phyloP scores from a whole-genome alignment of 345 rosid genomes.

The Erucastrum elatum region DNA sequence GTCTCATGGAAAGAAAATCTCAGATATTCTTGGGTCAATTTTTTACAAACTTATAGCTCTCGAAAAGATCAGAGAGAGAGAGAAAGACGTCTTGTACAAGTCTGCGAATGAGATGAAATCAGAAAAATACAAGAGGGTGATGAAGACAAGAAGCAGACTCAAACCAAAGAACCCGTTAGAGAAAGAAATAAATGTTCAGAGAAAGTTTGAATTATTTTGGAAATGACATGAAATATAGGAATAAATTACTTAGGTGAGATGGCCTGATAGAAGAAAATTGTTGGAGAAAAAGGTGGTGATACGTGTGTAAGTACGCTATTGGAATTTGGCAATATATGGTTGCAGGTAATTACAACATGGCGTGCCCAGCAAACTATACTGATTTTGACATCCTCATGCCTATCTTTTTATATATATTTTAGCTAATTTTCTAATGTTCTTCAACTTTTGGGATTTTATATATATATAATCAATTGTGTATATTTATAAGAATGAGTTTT shows the following conservation, averaged over 20 bases:
- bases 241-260: not conserved
- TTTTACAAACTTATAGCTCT: constrained; percentile 5
- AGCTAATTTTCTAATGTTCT: not conserved
- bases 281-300: constrained; percentile 1
- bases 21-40: not conserved
- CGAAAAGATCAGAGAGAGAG: not conserved
- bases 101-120: constrained; percentile 13
- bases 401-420: not conserved
- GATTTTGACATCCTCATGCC: constrained; percentile 23
- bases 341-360: constrained; percentile 14
- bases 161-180: not conserved
- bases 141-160: constrained; percentile 6
- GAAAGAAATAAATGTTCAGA: constrained; percentile 1
- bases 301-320: constrained; percentile 9
- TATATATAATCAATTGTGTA: not conserved
- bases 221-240: not conserved
- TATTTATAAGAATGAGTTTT: not conserved
- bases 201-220: not conserved
- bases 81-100: constrained; percentile 29
- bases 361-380: constrained; percentile 16
- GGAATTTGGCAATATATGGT: constrained; percentile 5
- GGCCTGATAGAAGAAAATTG: not conserved
- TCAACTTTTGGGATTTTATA: not conserved
- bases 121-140: constrained; percentile 8
- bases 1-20: not conserved